phyloP scores from a whole-genome alignment of 140 eudicot species.

The Bidens hawaiensis region DNA sequence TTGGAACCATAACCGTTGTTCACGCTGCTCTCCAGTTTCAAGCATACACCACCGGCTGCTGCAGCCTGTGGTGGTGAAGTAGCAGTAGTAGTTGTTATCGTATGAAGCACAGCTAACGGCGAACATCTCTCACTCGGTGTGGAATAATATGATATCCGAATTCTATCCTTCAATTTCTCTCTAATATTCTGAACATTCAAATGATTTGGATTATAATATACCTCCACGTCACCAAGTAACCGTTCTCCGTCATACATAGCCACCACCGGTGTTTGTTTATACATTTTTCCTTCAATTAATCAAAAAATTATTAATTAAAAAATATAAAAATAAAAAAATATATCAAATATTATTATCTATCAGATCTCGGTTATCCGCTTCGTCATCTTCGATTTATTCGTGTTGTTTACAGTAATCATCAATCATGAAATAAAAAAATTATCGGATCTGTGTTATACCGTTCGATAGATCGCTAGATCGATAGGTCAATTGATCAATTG shows the following conservation, averaged over 20 bases:
- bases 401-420: slow-evolving; percentile 33
- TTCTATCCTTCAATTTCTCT: slow-evolving; percentile 48
- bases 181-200: slow-evolving; percentile 35
- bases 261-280: slow-evolving; percentile 52
- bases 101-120: slow-evolving; percentile 93
- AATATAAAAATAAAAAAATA: background rate
- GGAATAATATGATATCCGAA: slow-evolving; percentile 63
- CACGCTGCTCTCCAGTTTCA: slow-evolving; percentile 70
- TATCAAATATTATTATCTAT: slow-evolving; percentile 16
- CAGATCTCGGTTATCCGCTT: background rate
- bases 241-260: slow-evolving; percentile 71
- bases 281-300: slow-evolving; percentile 41
- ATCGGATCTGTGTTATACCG: slow-evolving; percentile 23
- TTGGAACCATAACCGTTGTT: slow-evolving; percentile 16
- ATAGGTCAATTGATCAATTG: no score
- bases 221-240: slow-evolving; percentile 73
- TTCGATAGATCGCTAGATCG: no score
- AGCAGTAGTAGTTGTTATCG: no score
- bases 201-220: slow-evolving; percentile 37
- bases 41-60: slow-evolving; percentile 50
- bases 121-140: slow-evolving; percentile 88
- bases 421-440: background rate
- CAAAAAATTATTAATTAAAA: background rate
- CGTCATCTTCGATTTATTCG: slow-evolving; percentile 29
- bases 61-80: no score